These are phyloP conservation scores for Zopfochytrium polystomum DNA, from an alignment of 371 early-diverging fungal genomes.

Conservation along the genomic window DNA sequence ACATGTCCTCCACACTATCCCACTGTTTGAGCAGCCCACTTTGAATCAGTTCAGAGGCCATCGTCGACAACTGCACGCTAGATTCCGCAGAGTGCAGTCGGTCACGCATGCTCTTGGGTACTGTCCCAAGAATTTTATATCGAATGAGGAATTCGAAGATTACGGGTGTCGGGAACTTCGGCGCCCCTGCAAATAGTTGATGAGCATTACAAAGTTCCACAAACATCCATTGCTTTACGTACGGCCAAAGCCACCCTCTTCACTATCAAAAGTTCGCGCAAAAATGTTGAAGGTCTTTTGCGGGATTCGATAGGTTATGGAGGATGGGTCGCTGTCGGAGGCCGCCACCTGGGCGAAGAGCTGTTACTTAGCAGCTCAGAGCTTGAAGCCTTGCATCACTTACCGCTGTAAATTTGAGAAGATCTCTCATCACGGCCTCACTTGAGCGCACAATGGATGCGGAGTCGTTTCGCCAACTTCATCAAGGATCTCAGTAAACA, in stretches of 20 bases:
- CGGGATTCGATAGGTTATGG: constrained; percentile 17
- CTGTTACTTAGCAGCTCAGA: too few species aligned
- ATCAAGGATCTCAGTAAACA: not conserved
- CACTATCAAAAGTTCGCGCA: constrained; percentile 45
- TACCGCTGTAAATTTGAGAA: too few species aligned
- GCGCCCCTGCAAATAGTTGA: too few species aligned
- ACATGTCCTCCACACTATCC: constrained; percentile 18
- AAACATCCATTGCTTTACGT: too few species aligned
- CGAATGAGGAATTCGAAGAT: constrained; percentile 59
- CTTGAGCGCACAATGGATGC: constrained; percentile 46
- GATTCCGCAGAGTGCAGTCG: too few species aligned
- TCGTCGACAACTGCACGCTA: too few species aligned
- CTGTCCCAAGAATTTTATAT: too few species aligned
- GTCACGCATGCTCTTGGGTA: too few species aligned
- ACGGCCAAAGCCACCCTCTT: constrained; percentile 63
- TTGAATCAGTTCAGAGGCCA: too few species aligned
- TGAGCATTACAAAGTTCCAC: too few species aligned
- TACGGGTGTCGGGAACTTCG: constrained; percentile 67
- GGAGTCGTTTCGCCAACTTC: constrained; percentile 44
- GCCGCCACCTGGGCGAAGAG: not conserved
- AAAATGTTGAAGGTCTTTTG: constrained; percentile 42
- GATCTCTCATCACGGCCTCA: constrained; percentile 40
- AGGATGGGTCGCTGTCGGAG: not conserved
- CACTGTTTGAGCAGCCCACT: too few species aligned
- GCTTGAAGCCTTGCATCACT: too few species aligned